A percentile compares a stretch with the other conserved stretches of the same genome.
Conservation (phyloP, 176 grass and related monocot species). For the Triticum monococcum region DNA sequence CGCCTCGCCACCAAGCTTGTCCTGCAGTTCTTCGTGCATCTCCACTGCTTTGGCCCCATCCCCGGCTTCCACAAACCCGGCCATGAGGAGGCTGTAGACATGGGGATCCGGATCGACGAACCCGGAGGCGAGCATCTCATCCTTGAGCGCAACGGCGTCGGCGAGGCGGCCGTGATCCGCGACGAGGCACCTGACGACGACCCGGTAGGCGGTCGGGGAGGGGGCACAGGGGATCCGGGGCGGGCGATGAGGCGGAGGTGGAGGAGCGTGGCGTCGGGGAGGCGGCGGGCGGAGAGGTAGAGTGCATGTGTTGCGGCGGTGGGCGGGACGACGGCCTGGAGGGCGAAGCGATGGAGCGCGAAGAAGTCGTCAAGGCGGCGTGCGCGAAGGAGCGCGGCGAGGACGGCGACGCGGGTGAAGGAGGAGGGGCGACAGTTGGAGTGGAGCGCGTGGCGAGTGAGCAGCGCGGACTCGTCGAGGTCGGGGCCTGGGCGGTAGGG, state of each 20-base stretch:
- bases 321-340: conserved; percentile 77
- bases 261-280: conserved; percentile 62
- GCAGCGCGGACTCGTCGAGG: conserved; percentile 69
- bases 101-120: conserved; percentile 66
- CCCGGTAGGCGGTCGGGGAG: conserved; percentile 72
- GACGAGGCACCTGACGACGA: conserved; percentile 61
- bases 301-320: conserved; percentile 76
- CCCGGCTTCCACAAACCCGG: conserved; percentile 33
- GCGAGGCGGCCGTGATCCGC: conserved; percentile 49
- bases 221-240: conserved; percentile 61
- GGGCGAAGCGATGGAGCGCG: conserved; percentile 78
- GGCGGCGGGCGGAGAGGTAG: conserved; percentile 64
- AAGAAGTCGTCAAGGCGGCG: conserved; percentile 71
- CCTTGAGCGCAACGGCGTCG: conserved; percentile 59
- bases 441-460: conserved; percentile 89
- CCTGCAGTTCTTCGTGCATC: conserved; percentile 58
- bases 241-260: conserved; percentile 67
- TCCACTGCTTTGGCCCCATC: conserved; percentile 48
- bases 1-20: conserved; percentile 51
- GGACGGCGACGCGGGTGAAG: conserved; percentile 74
- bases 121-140: conserved; percentile 72
- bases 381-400: conserved; percentile 66
- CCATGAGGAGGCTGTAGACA: conserved; percentile 73
- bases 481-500: conserved; percentile 24
- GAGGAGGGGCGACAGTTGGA: conserved; percentile 88